Evolutionary conservation across 768 basidiomycete genomes (phyloP), one percentile per base, ranked within the genome.

Genomic region (Tricholoma matsutake): DNA sequence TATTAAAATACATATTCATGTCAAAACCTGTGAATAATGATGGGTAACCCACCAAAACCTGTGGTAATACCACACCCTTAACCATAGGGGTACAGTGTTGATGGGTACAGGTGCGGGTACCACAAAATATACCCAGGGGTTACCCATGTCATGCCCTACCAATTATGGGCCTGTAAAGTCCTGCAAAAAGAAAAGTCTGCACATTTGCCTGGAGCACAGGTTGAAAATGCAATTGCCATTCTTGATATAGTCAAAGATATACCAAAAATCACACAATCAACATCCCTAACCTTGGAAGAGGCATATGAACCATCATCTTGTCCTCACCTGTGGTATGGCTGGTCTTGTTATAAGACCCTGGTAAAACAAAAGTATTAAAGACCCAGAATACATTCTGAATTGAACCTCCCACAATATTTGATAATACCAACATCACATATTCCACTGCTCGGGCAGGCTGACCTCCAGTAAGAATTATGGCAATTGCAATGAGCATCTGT

Each of bases 321-420:
- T 65, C 61, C 0, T 22, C 32, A 31, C 47, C 57, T 22, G 58
- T 59, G 3, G 20, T 51, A 25, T 57, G 16, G 10, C 57, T 52
- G 20, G 61, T 56, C 25, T 64, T 64, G 32, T 64, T 62, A 6
- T 16, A 62, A 2, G 61, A 43, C 7, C 61, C 61, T 3, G 1
- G 34, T 7, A 60, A 6, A 3, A 55, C 6, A 4, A 60, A 45
- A 2, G 41, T 9, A 10, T 56, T 22, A 29, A 63, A 57, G n/a
- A 65, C 6, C 14, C 34, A 14, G 10, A 65, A 61, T 8, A 65
- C 43, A 49, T 68, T 68, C 10, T 65, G 39, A 8, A 64, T 61
- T 4, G 60, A 29, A 1, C 68, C 68, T 0, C 64, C 66, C 0
- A 39, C 14, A 25, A 64, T 56, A 22, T 69, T 69, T 35, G 34